Conservation (phyloP, 257 asterid genomes). For the Primulina eburnea region DNA sequence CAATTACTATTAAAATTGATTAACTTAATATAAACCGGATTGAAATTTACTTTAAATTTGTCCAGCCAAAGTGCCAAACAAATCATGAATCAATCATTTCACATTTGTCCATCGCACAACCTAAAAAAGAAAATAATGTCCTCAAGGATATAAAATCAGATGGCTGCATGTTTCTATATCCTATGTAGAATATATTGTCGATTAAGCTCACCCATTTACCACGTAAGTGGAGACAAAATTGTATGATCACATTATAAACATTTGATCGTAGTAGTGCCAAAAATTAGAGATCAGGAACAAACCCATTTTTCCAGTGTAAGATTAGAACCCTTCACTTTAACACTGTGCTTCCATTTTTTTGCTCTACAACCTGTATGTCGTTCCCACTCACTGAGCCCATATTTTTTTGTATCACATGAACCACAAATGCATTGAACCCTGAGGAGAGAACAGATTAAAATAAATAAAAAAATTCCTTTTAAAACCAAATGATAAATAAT, state of each 20-base stretch:
- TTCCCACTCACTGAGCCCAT: conserved; percentile 87
- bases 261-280: conserved; percentile 14
- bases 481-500: conserved; percentile 4
- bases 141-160: neutral
- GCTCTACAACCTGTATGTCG: conserved; percentile 95
- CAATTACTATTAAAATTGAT: too few species aligned
- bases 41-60: neutral
- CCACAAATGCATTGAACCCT: conserved; percentile 94
- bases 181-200: neutral
- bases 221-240: neutral
- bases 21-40: too few species aligned
- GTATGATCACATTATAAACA: neutral
- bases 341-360: conserved; percentile 95
- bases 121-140: neutral
- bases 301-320: conserved; percentile 88
- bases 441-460: conserved; percentile 27
- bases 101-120: neutral
- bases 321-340: conserved; percentile 69
- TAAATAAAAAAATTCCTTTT: conserved; percentile 19
- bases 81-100: neutral
- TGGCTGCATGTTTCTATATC: neutral
- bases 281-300: conserved; percentile 28
- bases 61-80: neutral
- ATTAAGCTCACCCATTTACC: neutral
- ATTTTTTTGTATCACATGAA: conserved; percentile 72